phyloP scores from a whole-genome alignment of 2,329 filamentous ascomycete genomes.

The Apiospora rasikravindrae region DNA sequence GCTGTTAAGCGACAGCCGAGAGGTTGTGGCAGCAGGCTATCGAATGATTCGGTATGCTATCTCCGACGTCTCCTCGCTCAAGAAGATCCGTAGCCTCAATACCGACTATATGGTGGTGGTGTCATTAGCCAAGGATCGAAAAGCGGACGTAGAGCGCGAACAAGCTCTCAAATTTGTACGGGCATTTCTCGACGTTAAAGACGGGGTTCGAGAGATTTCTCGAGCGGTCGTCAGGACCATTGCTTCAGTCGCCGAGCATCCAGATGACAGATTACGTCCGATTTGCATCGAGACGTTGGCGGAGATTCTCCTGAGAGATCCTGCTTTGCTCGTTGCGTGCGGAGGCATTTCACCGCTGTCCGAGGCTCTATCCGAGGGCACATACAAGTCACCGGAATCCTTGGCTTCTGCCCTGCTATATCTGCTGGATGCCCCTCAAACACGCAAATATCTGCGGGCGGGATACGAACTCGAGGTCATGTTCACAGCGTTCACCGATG shows the following conservation, averaged over 20 bases:
- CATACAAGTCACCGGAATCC: conserved; percentile 91
- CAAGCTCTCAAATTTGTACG: conserved; percentile 96
- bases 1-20: conserved; percentile 92
- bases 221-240: conserved; percentile 86
- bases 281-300: conserved; percentile 94
- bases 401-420: conserved; percentile 87
- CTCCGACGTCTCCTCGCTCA: conserved; percentile 86
- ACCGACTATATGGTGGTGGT: conserved; percentile 92
- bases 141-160: conserved; percentile 95
- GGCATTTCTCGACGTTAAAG: conserved; percentile 94
- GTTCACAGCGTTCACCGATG: conserved; percentile 93
- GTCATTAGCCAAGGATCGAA: conserved; percentile 92
- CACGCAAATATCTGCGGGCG: conserved; percentile 81
- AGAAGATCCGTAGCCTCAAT: conserved; percentile 84
- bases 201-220: conserved; percentile 86
- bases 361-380: conserved; percentile 89
- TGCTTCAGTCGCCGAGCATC: conserved; percentile 86
- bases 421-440: conserved; percentile 82
- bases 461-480: conserved; percentile 88
- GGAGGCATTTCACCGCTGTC: conserved; percentile 87
- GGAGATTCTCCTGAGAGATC: conserved; percentile 88
- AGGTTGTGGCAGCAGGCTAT: conserved; percentile 94
- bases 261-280: conserved; percentile 82
- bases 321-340: conserved; percentile 78
- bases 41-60: conserved; percentile 93